Evolutionary conservation across 805 yeast species (phyloP).

Genomic region (Wilhelminamyces savonicus): DNA sequence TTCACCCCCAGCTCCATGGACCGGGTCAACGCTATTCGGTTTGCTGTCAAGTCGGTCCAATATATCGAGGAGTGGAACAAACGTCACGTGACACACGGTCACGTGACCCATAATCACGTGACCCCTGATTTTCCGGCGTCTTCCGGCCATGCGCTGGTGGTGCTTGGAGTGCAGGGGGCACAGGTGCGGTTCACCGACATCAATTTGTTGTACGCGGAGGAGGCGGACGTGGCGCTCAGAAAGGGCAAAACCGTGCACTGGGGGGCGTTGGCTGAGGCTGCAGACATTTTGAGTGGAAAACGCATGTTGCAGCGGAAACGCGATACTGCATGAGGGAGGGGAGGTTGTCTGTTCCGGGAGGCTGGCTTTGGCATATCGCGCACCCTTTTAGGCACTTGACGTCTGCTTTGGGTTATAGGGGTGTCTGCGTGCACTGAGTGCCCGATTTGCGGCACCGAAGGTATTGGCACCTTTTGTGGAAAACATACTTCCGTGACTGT

Average conservation of each 20-base stretch:
- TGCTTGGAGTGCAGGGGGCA: slow-evolving; percentile 68
- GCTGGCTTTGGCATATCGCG: too few relatives aligned
- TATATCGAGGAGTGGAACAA: slow-evolving; percentile 49
- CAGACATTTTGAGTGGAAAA: slow-evolving; percentile 72
- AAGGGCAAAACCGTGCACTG: slow-evolving; percentile 68
- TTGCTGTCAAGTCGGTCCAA: slow-evolving; percentile 62
- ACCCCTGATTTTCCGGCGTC: neutral
- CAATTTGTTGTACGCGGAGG: slow-evolving; percentile 49
- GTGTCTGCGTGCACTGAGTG: too few relatives aligned
- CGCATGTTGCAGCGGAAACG: slow-evolving; percentile 33
- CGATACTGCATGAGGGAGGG: too few relatives aligned
- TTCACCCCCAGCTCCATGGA: slow-evolving; percentile 73
- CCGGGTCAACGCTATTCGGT: slow-evolving; percentile 67
- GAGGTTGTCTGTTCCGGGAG: too few relatives aligned
- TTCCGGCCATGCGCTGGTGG: slow-evolving; percentile 35
- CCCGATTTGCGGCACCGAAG: too few relatives aligned
- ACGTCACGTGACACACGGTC: neutral
- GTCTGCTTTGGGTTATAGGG: too few relatives aligned
- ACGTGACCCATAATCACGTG: too few relatives aligned
- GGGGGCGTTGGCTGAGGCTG: slow-evolving; percentile 51
- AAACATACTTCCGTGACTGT: too few relatives aligned
- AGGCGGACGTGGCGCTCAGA: slow-evolving; percentile 55
- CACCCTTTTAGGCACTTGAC: too few relatives aligned
- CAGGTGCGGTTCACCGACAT: slow-evolving; percentile 53
- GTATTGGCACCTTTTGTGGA: too few relatives aligned